Evolutionary conservation across 495 filamentous ascomycete genomes (phyloP).

Genomic region (Margaritispora aquatica): DNA sequence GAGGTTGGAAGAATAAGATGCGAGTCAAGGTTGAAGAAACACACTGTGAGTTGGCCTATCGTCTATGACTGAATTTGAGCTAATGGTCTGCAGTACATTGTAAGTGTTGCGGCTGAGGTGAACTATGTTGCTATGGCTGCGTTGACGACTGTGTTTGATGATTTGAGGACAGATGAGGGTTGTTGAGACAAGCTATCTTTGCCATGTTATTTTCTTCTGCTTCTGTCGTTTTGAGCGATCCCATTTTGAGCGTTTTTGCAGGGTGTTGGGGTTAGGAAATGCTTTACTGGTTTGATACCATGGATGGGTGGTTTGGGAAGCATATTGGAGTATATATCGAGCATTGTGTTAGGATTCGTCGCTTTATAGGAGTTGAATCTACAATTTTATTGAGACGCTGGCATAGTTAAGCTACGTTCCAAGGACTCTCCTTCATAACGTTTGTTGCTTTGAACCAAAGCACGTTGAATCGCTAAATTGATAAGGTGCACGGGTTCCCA

Average conservation of each 20-base stretch:
- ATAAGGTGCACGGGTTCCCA: no score
- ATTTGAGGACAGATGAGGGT: conserved; percentile 13
- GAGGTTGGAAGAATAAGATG: conserved; percentile 7
- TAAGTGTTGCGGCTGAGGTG: conserved; percentile 8
- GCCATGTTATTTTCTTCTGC: not conserved
- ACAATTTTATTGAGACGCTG: no score
- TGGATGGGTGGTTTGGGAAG: not conserved
- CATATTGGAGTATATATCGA: not conserved
- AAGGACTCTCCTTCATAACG: no score
- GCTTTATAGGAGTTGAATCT: no score
- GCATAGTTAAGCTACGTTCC: no score
- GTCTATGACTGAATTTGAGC: not conserved
- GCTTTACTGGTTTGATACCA: not conserved
- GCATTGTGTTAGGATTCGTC: no score
- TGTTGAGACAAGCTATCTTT: not conserved
- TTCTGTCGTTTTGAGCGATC: not conserved
- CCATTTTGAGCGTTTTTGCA: not conserved
- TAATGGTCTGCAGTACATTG: conserved; percentile 9
- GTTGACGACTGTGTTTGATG: conserved; percentile 9
- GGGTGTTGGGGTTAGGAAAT: not conserved
- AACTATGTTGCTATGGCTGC: conserved; percentile 14
- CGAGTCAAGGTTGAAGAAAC: conserved; percentile 1
- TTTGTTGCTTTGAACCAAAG: no score
- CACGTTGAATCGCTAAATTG: no score
- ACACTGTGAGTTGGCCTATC: not conserved